These are phyloP conservation scores for Artemisia annua DNA, from an alignment of 129 eudicot genomes.

Conservation along the genomic window DNA sequence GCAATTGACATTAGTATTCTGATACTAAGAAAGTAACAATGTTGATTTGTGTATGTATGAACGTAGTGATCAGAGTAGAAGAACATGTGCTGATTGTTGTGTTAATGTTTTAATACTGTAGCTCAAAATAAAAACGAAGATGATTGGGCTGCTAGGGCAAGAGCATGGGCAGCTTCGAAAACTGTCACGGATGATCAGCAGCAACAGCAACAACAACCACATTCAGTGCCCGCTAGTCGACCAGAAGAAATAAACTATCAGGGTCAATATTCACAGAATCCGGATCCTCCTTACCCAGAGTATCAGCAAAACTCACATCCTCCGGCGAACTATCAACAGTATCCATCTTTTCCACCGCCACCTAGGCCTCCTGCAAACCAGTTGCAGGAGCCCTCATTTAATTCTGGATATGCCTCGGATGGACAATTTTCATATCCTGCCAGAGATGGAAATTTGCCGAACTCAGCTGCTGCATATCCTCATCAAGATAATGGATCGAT, in stretches of 20 bases:
- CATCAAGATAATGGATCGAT: conserved; percentile 55
- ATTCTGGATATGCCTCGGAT: conserved; percentile 60
- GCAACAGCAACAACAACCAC: conserved; percentile 49
- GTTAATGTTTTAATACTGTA: conserved; percentile 27
- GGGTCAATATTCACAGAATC: conserved; percentile 52
- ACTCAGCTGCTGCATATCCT: conserved; percentile 53
- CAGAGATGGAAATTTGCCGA: conserved; percentile 63
- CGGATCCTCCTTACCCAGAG: conserved; percentile 57
- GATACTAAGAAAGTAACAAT: neutral
- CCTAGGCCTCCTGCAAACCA: conserved; percentile 44
- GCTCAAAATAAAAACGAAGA: conserved; percentile 71
- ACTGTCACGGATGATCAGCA: conserved; percentile 64
- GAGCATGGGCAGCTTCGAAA: conserved; percentile 93
- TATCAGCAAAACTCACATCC: conserved; percentile 49
- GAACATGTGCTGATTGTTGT: conserved; percentile 17
- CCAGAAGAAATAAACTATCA: conserved; percentile 58
- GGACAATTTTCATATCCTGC: conserved; percentile 54
- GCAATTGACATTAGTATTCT: conserved; percentile 6
- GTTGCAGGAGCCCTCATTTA: conserved; percentile 50
- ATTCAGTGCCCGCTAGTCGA: conserved; percentile 40
- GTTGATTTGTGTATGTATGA: neutral
- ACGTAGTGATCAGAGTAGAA: conserved; percentile 4
- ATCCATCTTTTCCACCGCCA: conserved; percentile 49
- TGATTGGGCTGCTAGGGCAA: conserved; percentile 95
- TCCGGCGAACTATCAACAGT: conserved; percentile 57